These are phyloP conservation scores for Candida tunisiensis DNA, from an alignment of 1,139 yeast genomes.

Conservation along the genomic window DNA sequence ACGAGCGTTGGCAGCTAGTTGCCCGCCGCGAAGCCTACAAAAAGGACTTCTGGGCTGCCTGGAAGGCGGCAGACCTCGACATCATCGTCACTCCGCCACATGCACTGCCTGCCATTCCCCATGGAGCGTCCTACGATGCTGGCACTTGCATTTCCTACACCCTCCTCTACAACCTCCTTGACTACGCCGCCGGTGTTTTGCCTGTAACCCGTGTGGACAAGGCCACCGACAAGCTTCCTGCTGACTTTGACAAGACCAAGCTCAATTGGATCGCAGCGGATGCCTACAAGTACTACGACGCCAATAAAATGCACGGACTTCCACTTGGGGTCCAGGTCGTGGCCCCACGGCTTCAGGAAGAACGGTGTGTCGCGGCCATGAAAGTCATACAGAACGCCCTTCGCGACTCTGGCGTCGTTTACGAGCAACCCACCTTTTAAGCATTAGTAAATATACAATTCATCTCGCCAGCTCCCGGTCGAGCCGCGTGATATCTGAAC, in stretches of 20 bases:
- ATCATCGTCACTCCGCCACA: conserved; percentile 21
- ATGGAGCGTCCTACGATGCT: conserved; percentile 19
- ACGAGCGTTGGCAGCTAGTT: conserved; percentile 22
- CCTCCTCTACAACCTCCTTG: conserved; percentile 39
- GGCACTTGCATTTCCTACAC: conserved; percentile 31
- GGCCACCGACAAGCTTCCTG: conserved; percentile 22
- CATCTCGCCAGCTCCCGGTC: conserved; percentile 4
- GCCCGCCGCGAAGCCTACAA: conserved; percentile 22
- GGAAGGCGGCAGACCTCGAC: no score
- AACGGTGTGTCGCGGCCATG: conserved; percentile 34
- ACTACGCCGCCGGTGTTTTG: conserved; percentile 38
- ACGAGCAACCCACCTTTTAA: no score
- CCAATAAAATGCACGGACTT: conserved; percentile 39
- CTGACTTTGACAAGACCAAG: conserved; percentile 19
- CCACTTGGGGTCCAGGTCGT: conserved; percentile 54
- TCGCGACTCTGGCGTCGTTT: conserved; percentile 30
- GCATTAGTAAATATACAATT: no score
- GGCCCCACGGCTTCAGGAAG: conserved; percentile 43
- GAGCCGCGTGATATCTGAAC: conserved; percentile 46
- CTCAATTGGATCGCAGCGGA: conserved; percentile 23
- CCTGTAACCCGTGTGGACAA: conserved; percentile 44
- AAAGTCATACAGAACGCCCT: conserved; percentile 20
- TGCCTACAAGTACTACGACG: conserved; percentile 30
- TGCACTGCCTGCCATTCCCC: conserved; percentile 19
- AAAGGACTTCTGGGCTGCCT: conserved; percentile 16